Conservation (phyloP, 2,329 filamentous ascomycete genomes). For the Amylocarpus encephaloides region DNA sequence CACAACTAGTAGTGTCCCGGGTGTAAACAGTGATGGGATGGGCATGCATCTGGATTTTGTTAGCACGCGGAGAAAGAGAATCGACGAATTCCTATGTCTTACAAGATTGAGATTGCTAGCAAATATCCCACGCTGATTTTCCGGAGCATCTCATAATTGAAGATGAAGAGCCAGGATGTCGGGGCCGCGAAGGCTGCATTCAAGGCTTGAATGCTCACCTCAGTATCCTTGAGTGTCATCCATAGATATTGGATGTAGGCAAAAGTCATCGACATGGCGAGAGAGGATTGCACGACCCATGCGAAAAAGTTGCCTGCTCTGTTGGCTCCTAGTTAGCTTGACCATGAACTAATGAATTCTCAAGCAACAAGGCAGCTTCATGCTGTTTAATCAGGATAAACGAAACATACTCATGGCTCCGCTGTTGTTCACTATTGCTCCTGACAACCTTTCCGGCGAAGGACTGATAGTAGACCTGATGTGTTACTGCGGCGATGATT, state of each 20-base stretch:
- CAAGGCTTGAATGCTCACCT: background rate
- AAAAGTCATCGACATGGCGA: conserved; percentile 8
- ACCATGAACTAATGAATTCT: too few relatives aligned
- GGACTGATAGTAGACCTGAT: too few relatives aligned
- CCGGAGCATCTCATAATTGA: background rate
- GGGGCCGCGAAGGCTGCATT: background rate
- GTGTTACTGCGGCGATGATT: too few relatives aligned
- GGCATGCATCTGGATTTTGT: too few relatives aligned
- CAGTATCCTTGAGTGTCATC: conserved; percentile 17
- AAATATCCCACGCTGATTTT: background rate
- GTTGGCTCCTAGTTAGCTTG: background rate
- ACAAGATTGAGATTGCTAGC: background rate
- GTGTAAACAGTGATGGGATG: too few relatives aligned
- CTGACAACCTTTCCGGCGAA: too few relatives aligned
- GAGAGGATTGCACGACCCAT: background rate
- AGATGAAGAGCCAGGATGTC: background rate
- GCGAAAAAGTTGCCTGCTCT: conserved; percentile 1
- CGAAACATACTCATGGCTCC: too few relatives aligned
- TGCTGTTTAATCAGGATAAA: too few relatives aligned
- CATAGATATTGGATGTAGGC: conserved; percentile 17
- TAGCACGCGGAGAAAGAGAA: too few relatives aligned
- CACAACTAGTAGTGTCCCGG: too few relatives aligned
- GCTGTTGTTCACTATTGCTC: too few relatives aligned
- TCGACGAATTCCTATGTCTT: background rate
- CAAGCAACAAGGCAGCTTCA: too few relatives aligned